These are phyloP conservation scores for Azolla pinnata DNA, from an alignment of 75 land plant genomes.

Conservation along the genomic window DNA sequence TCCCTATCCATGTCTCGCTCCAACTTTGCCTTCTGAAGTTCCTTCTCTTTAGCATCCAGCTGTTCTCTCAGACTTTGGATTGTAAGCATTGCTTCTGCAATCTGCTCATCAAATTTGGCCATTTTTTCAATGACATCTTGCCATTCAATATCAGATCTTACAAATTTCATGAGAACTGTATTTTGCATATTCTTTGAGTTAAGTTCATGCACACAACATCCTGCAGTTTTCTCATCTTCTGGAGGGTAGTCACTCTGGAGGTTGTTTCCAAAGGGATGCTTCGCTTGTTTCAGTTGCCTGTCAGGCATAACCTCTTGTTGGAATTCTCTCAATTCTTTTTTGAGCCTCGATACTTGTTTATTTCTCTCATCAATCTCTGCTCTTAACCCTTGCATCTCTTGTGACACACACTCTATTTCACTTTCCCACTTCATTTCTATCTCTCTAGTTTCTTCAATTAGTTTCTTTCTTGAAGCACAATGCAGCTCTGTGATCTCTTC, in stretches of 20 bases:
- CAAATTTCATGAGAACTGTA: not conserved
- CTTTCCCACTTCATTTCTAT: slow-evolving; percentile 24
- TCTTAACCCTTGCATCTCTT: slow-evolving; percentile 17
- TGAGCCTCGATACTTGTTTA: slow-evolving; percentile 6
- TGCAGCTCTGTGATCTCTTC: slow-evolving; percentile 23
- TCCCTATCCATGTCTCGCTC: slow-evolving; percentile 17
- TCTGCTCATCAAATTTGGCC: slow-evolving; percentile 20
- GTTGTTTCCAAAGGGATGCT: not conserved
- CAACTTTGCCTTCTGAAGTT: slow-evolving; percentile 18
- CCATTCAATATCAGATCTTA: slow-evolving; percentile 12
- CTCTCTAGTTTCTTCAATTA: slow-evolving; percentile 17
- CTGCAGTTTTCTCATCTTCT: not conserved
- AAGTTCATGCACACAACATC: not conserved
- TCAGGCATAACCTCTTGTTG: not conserved
- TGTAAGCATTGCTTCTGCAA: slow-evolving; percentile 24
- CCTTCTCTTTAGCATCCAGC: slow-evolving; percentile 18
- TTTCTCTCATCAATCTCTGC: slow-evolving; percentile 14
- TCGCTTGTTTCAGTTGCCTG: not conserved
- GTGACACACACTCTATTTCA: slow-evolving; percentile 14
- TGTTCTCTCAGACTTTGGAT: slow-evolving; percentile 27
- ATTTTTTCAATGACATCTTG: slow-evolving; percentile 22
- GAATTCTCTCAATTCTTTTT: slow-evolving; percentile 11
- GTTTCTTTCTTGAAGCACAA: slow-evolving; percentile 17
- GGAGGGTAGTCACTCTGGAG: not conserved
- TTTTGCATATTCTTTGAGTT: not conserved